Base-by-base conservation (phyloP, 345 rosid species). In the Populus alba region DNA sequence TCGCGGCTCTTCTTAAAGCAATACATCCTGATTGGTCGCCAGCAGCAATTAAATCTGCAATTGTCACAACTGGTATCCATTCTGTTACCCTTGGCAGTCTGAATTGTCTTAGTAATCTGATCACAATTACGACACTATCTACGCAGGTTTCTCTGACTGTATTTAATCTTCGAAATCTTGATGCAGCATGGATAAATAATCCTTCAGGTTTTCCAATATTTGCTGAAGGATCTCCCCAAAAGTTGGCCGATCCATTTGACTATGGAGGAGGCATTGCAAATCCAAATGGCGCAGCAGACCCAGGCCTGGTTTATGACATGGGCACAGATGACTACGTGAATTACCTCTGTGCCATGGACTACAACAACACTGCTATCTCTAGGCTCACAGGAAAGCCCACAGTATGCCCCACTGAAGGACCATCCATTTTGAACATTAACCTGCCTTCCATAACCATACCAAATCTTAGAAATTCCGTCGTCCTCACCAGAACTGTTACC, bases 1-100 rank as follows among this genome's bases (percentile, higher is more conserved):
- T 87, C 6, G 90, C 73, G 5, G 86, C 87, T 11, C 86, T 87
- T 57, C 78, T 87, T n/a, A 87, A 77, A 78, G 86, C 87, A 61
- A 49, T 85, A 49, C 90, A 78, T 49, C 95, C 89, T 7, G 82
- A 87, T 16, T 92, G 97, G 95, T 91, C 93, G 11, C 95, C 92
- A 9, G 97, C 91, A 6, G 90, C 90, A 9, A 80, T 91, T 63
- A 86, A 84, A 75, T 92, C 97, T 3, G 90, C 95, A 45, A 84
- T 92, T 6, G 83, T 89, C 37, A 91, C 97, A 43, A 90, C 93
- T 12, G 91, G 90, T 90, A 73, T 59, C 55, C 37, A 49, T 33
- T 33, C 47, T 66, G 49, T 35, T 23, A 29, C 7, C 23, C 27
- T 25, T 63, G 7, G 20, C 45, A 5, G 2, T 4, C 35, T 25